phyloP scores from a whole-genome alignment of 148 eudicot genomes.

The Chenopodium formosanum region DNA sequence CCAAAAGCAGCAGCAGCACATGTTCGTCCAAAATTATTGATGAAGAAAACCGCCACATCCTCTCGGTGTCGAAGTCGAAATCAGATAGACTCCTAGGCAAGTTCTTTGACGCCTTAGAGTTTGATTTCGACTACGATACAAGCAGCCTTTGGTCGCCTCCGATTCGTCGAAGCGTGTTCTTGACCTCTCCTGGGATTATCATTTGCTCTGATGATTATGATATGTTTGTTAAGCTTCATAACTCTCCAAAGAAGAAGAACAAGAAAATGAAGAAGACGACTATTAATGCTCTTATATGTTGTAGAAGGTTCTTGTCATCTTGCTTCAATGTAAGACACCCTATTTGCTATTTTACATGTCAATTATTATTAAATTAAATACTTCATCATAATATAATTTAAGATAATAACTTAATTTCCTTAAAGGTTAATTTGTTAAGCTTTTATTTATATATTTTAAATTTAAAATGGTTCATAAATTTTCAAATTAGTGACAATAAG shows the following conservation, averaged over 20 bases:
- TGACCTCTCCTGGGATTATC: slow-evolving; percentile 39
- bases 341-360: neutral
- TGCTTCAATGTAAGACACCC: slow-evolving; percentile 23
- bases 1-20: neutral
- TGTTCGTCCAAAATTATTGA: neutral
- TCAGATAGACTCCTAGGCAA: slow-evolving; percentile 60
- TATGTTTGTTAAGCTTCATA: slow-evolving; percentile 3
- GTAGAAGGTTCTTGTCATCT: slow-evolving; percentile 19
- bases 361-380: too few species aligned
- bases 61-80: slow-evolving; percentile 41
- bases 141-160: slow-evolving; percentile 65
- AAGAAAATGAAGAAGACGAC: slow-evolving; percentile 2
- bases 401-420: neutral
- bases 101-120: slow-evolving; percentile 61
- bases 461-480: too few species aligned
- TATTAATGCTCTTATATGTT: neutral
- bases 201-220: slow-evolving; percentile 24
- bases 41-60: slow-evolving; percentile 19
- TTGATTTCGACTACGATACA: slow-evolving; percentile 48
- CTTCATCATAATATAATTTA: too few species aligned
- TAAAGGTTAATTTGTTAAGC: too few species aligned
- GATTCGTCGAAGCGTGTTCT: slow-evolving; percentile 38
- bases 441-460: too few species aligned
- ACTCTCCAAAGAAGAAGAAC: slow-evolving; percentile 30
- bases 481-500: slow-evolving; percentile 9